Evolutionary conservation across 202 grass and related monocot species (phyloP).

Genomic region (Digitaria exilis): DNA sequence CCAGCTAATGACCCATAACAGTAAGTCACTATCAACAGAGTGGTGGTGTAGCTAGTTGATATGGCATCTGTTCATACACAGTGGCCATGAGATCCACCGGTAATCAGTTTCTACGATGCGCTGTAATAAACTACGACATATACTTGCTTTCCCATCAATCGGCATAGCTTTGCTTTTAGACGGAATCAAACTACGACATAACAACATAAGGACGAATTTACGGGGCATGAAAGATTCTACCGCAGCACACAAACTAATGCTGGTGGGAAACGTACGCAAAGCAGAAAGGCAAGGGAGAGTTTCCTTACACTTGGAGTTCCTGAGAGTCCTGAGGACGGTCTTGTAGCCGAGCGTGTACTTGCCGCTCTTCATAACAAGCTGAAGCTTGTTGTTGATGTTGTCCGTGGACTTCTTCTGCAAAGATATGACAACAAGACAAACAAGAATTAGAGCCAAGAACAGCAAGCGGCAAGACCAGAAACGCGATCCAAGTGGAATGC

Average conservation of each 20-base stretch:
- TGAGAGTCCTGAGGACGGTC: slow-evolving; percentile 55
- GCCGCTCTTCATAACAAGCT: slow-evolving; percentile 67
- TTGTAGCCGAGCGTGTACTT: slow-evolving; percentile 72
- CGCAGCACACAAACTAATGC: not conserved
- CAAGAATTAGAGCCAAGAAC: not conserved
- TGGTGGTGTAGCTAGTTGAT: slow-evolving; percentile 20
- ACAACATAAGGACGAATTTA: too few species aligned
- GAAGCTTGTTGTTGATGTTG: slow-evolving; percentile 61
- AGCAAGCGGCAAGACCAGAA: not conserved
- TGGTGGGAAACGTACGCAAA: not conserved
- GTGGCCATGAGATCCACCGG: slow-evolving; percentile 46
- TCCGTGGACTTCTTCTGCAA: slow-evolving; percentile 58
- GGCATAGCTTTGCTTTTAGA: not conserved
- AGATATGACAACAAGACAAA: not conserved
- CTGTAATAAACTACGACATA: too few species aligned
- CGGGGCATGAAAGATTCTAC: too few species aligned
- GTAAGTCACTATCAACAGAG: not conserved
- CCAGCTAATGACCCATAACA: not conserved
- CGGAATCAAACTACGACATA: not conserved
- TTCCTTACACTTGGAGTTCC: slow-evolving; percentile 50
- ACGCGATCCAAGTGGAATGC: not conserved
- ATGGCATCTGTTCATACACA: slow-evolving; percentile 45
- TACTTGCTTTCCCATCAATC: too few species aligned
- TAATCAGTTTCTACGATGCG: slow-evolving; percentile 64
- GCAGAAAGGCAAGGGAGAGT: not conserved